Evolutionary conservation across 78 protist genomes (phyloP).

Genomic region (Blattamonas nauphoetae): DNA sequence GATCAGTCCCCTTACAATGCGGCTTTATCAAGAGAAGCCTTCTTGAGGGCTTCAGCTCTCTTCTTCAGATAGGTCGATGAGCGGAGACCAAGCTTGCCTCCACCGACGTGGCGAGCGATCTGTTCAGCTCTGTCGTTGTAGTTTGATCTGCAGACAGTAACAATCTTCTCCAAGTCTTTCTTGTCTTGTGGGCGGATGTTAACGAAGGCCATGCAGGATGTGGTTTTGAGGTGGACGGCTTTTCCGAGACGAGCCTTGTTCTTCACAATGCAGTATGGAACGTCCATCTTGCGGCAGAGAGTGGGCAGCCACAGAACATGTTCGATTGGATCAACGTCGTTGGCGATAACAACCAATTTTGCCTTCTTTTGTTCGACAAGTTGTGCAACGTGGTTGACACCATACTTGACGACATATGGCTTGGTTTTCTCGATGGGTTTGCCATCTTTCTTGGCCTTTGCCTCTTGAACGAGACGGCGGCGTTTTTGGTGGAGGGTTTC

Average conservation of each 20-base stretch:
- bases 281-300: constrained; percentile 88
- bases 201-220: constrained; percentile 79
- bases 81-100: constrained; percentile 37
- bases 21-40: too few species aligned
- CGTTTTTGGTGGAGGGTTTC: too few species aligned
- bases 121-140: constrained; percentile 45
- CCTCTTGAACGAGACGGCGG: too few species aligned
- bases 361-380: constrained; percentile 91
- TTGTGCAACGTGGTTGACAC: constrained; percentile 86
- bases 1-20: too few species aligned
- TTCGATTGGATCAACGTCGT: constrained; percentile 98
- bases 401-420: constrained; percentile 65
- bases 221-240: constrained; percentile 79
- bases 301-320: too few species aligned
- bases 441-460: constrained; percentile 41
- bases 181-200: constrained; percentile 51
- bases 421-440: constrained; percentile 34
- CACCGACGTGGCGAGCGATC: constrained; percentile 26
- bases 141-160: constrained; percentile 20
- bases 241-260: constrained; percentile 88
- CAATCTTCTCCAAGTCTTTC: constrained; percentile 38
- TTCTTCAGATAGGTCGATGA: too few species aligned
- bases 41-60: too few species aligned
- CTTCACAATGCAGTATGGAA: constrained; percentile 95
- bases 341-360: constrained; percentile 93